Evolutionary conservation across 345 rosid genomes (phyloP).

Genomic region (Sonneratia alba): DNA sequence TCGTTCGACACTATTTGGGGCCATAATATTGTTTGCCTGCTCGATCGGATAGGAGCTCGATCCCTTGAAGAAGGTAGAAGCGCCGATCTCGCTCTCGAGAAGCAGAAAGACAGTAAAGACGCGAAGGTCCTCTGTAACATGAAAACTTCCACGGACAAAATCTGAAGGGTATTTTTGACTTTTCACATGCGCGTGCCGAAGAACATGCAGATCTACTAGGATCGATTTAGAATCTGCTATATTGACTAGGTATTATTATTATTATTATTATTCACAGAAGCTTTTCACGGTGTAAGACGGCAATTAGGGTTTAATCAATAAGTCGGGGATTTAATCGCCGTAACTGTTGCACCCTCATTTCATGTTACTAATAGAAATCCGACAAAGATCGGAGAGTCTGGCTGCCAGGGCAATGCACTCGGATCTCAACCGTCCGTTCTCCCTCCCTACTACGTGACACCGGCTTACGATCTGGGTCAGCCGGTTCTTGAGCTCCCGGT

Average conservation of each 20-base stretch:
- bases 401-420: slow-evolving; percentile 40
- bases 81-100: too few species aligned
- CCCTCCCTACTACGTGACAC: slow-evolving; percentile 26
- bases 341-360: background rate
- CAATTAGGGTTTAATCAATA: background rate
- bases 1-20: too few species aligned
- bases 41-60: too few species aligned
- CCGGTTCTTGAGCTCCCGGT: slow-evolving; percentile 46
- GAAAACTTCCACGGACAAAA: too few species aligned
- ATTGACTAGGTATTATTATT: too few species aligned
- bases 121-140: too few species aligned
- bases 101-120: too few species aligned
- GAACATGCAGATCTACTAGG: too few species aligned
- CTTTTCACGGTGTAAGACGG: background rate
- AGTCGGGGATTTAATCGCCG: background rate
- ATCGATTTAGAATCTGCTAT: background rate
- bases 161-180: too few species aligned
- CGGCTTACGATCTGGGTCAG: slow-evolving; percentile 26
- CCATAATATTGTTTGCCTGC: too few species aligned
- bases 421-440: slow-evolving; percentile 44
- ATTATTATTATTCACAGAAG: background rate
- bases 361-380: background rate
- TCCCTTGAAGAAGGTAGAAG: too few species aligned
- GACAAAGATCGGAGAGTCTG: slow-evolving; percentile 35
- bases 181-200: too few species aligned